phyloP scores from a whole-genome alignment of 441 rosid genomes.

The Erysimum cheiri region DNA sequence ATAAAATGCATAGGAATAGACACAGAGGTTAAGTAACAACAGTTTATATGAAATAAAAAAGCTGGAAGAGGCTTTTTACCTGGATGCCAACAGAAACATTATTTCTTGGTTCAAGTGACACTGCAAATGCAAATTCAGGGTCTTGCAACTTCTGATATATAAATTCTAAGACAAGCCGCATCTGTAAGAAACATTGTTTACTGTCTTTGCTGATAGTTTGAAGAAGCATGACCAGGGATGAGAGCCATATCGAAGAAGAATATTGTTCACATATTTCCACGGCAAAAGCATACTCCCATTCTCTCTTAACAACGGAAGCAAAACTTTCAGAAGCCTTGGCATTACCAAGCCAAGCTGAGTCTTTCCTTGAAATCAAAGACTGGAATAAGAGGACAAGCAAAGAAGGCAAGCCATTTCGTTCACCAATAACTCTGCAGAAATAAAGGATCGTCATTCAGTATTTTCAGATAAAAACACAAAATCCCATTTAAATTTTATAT shows the following conservation, averaged over 20 bases:
- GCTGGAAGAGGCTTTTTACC: conserved; percentile 52
- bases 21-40: conserved; percentile 1
- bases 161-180: conserved; percentile 68
- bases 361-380: conserved; percentile 69
- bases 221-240: conserved; percentile 72
- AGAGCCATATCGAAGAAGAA: conserved; percentile 88
- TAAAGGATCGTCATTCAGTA: conserved; percentile 35
- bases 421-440: conserved; percentile 82
- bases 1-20: conserved; percentile 1
- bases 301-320: conserved; percentile 52
- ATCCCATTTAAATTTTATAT: not conserved
- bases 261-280: conserved; percentile 81
- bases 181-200: conserved; percentile 52
- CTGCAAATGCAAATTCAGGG: conserved; percentile 73
- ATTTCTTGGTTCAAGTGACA: conserved; percentile 66
- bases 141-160: conserved; percentile 73
- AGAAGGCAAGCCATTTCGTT: conserved; percentile 77
- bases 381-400: conserved; percentile 78
- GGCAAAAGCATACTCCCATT: conserved; percentile 91
- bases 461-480: conserved; percentile 2
- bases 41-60: conserved; percentile 1
- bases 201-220: conserved; percentile 51
- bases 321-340: conserved; percentile 45
- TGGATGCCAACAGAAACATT: conserved; percentile 66
- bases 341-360: conserved; percentile 50